Evolutionary conservation across 805 yeast genomes (phyloP), one percentile per base, ranked within the genome.

Genomic region (Metschnikowia colocasiae): DNA sequence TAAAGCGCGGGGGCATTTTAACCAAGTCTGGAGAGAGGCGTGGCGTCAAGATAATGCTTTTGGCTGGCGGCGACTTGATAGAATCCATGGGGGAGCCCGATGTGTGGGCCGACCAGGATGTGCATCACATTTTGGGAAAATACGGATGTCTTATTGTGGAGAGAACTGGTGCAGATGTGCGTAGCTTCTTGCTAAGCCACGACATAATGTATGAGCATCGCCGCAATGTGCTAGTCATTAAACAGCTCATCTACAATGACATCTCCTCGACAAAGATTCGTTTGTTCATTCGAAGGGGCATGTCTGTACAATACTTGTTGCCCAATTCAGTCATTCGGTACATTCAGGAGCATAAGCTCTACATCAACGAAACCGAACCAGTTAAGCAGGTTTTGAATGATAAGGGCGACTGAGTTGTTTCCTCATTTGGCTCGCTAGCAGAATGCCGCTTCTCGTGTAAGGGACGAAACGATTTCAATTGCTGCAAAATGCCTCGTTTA

Each of bases 31-130:
- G 87, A 8, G 74, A 69, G 46, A 78, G 71, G 50, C 76, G 89
- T 47, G 97, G 96, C 20, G 96, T 87, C 45, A 92, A 92, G 64
- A 85, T 94, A 59, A 92, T 94, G 98, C 76, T 94, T 46, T 73
- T 94, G 34, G 99, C 99, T 0, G 99, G 99, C 43, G 99, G 99
- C 36, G 99, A 94, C 67, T 77, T 94, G 57, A 94, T 94, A 45
- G 99, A 94, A 65, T 84, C 95, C 37, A 94, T 94, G 98, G 99
- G 99, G n/a, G 99, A 94, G 67, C 98, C 99, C 19, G 94, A 92
- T 59, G 99, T 94, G 32, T 94, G 99, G 99, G 96, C 96, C 1
- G 98, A 92, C 64, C 85, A 79, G 48, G 99, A 94, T 67, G 74
- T 94, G 59, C 95, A 90, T 59, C 99, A 94, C 64, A 94, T 94